A percentile compares a stretch with the other conserved stretches of the same genome.
Evolutionary conservation across 2,329 filamentous ascomycete species (phyloP).

Genomic region (Penicillium brasilianum): DNA sequence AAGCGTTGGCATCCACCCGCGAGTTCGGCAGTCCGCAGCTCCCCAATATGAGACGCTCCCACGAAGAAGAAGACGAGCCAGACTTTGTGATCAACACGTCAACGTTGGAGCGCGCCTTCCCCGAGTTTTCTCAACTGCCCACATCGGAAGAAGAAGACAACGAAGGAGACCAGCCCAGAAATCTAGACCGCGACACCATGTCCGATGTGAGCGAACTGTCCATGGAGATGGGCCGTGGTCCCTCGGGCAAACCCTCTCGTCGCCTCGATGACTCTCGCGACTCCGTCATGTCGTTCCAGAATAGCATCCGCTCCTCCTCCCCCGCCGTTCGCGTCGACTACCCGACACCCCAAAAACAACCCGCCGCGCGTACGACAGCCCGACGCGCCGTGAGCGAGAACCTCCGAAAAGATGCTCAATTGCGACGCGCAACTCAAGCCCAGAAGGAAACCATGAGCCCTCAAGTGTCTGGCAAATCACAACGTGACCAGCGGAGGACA

Average conservation of each 20-base stretch:
- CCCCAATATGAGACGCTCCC: conserved; percentile 28
- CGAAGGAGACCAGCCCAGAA: conserved; percentile 24
- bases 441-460: conserved; percentile 49
- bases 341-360: conserved; percentile 44
- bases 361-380: conserved; percentile 37
- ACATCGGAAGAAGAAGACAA: conserved; percentile 47
- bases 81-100: conserved; percentile 54
- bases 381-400: conserved; percentile 42
- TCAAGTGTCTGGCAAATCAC: conserved; percentile 42
- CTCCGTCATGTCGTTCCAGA: conserved; percentile 55
- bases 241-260: conserved; percentile 41
- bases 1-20: conserved; percentile 48
- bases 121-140: conserved; percentile 53
- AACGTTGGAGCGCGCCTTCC: conserved; percentile 53
- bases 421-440: conserved; percentile 46
- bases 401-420: conserved; percentile 49
- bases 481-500: conserved; percentile 51
- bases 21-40: conserved; percentile 37
- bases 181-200: conserved; percentile 10
- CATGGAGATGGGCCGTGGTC: conserved; percentile 62
- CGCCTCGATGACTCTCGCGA: conserved; percentile 57
- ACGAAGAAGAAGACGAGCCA: conserved; percentile 47
- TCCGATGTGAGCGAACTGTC: conserved; percentile 54
- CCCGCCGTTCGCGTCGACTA: conserved; percentile 47
- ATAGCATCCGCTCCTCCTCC: conserved; percentile 50